Percentiles rank a stretch among this genome's conserved stretches.
phyloP scores from a whole-genome alignment of 345 rosid species.

The Linum trigynum region DNA sequence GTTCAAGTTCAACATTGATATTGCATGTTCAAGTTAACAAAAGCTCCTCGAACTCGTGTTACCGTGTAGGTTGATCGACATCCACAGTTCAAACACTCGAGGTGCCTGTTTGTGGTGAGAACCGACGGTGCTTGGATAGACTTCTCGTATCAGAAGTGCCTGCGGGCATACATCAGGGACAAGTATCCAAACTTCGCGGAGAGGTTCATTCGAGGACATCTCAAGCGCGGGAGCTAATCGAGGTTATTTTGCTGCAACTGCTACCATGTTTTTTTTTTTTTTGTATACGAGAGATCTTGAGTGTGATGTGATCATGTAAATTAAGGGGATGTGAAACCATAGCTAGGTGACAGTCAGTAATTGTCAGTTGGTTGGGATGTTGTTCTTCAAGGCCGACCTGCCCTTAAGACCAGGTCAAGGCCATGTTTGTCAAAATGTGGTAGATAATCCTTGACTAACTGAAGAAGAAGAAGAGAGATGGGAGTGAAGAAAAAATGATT shows the following conservation, averaged over 20 bases:
- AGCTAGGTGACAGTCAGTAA: too few relatives aligned
- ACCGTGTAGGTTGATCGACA: constrained; percentile 69
- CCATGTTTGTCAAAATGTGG: too few relatives aligned
- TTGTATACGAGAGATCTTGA: background rate
- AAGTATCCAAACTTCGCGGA: constrained; percentile 68
- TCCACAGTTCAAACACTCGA: constrained; percentile 62
- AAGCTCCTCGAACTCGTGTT: constrained; percentile 1
- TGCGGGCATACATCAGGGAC: constrained; percentile 60
- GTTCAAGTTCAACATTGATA: background rate
- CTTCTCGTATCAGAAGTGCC: constrained; percentile 89
- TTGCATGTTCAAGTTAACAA: constrained; percentile 15
- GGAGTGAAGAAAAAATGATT: too few relatives aligned
- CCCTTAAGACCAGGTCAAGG: too few relatives aligned
- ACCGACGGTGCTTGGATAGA: constrained; percentile 92
- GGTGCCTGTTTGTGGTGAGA: constrained; percentile 90
- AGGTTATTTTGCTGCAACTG: background rate
- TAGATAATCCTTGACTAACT: too few relatives aligned
- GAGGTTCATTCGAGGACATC: constrained; percentile 66
- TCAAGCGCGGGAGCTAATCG: constrained; percentile 42
- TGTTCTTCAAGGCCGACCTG: too few relatives aligned
- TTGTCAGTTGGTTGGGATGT: too few relatives aligned
- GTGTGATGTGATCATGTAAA: background rate
- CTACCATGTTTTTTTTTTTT: background rate
- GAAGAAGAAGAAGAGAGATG: too few relatives aligned
- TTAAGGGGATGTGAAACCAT: too few relatives aligned